These are phyloP conservation scores for Stereum hirsutum DNA, from an alignment of 1,284 basidiomycete genomes.

Conservation along the genomic window DNA sequence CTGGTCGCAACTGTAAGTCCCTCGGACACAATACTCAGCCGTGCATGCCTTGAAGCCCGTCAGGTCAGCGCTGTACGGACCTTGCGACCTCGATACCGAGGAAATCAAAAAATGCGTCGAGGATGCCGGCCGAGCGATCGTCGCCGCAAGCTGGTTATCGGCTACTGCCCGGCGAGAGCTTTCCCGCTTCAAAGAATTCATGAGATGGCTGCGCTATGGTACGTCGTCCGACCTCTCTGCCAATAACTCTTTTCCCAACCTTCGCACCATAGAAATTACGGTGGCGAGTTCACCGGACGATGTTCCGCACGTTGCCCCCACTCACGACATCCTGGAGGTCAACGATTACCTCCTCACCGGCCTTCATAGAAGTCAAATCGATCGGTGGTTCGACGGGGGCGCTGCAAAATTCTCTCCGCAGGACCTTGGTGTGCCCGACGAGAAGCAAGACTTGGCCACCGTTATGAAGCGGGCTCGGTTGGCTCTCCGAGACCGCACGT, in stretches of 20 bases:
- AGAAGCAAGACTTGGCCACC: slow-evolving; percentile 28
- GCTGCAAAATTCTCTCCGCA: slow-evolving; percentile 45
- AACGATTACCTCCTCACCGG: slow-evolving; percentile 71
- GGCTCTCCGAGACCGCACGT: slow-evolving; percentile 32
- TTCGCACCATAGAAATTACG: slow-evolving; percentile 9
- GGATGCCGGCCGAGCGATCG: slow-evolving; percentile 43
- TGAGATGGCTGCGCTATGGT: slow-evolving; percentile 72
- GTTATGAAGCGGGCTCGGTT: slow-evolving; percentile 37
- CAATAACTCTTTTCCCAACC: background rate
- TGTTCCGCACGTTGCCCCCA: slow-evolving; percentile 34
- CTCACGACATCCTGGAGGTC: slow-evolving; percentile 73
- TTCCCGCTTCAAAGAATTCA: slow-evolving; percentile 65
- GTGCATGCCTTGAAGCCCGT: slow-evolving; percentile 1
- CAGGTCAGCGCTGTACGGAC: slow-evolving; percentile 16
- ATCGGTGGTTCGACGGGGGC: slow-evolving; percentile 69
- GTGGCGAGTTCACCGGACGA: slow-evolving; percentile 20
- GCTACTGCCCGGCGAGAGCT: slow-evolving; percentile 56
- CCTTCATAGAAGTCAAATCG: slow-evolving; percentile 57
- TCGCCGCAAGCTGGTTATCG: slow-evolving; percentile 60
- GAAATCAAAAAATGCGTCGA: slow-evolving; percentile 44
- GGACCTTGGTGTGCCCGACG: slow-evolving; percentile 41
- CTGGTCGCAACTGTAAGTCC: slow-evolving; percentile 63
- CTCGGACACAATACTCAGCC: background rate
- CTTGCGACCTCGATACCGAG: slow-evolving; percentile 42
- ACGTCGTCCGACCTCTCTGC: slow-evolving; percentile 14